Base-by-base conservation (phyloP, 2,329 filamentous ascomycete genomes). In the Mycogone perniciosa region DNA sequence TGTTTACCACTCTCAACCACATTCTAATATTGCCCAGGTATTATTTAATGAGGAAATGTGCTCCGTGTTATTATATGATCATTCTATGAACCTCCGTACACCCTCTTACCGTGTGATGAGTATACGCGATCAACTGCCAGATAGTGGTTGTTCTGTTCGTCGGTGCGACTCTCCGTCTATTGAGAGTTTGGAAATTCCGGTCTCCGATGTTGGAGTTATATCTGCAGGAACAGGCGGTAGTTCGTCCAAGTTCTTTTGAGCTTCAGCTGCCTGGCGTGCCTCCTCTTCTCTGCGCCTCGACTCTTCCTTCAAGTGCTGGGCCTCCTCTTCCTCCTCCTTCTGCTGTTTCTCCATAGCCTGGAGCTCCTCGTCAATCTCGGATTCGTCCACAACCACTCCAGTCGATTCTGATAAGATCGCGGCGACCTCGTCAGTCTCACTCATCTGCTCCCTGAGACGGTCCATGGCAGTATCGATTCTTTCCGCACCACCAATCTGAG, bases 281-380 rank as follows among this genome's bases (percentile, higher is more conserved):
- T 75, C 69, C 48, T 61, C 40, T 71, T 71, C 56, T 72, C 70
- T 54, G 64, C 68, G 39, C 65, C 67, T 29, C 71, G 76, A 56
- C 79, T 75, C 35, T 20, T 20, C 20, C 20, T 20, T 20, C 20
- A 20, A 20, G 20, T 20, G 20, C 20, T 20, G 20, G 20, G 20
- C 20, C 67, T 71, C 70, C 53, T 74, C 71, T 51, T 81, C 76
- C 62, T 79, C 77, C 61, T 73, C 72, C 56, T 63, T 69, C 59
- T 82, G 79, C 57, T 81, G 75, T 33, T 65, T 72, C 68, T 91
- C 84, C 71, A 99, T 72, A 4, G 77, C 84, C 58, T 87, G 86
- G 43, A 97, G 76, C 71, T 96, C 92, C 54, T 92, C 87, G 59
- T 96, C 90, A 50, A 97, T 81, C 65, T 95, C 91, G 20, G 64